Conservation (phyloP, 169 alveolate genomes). For the Babesia bovis region DNA sequence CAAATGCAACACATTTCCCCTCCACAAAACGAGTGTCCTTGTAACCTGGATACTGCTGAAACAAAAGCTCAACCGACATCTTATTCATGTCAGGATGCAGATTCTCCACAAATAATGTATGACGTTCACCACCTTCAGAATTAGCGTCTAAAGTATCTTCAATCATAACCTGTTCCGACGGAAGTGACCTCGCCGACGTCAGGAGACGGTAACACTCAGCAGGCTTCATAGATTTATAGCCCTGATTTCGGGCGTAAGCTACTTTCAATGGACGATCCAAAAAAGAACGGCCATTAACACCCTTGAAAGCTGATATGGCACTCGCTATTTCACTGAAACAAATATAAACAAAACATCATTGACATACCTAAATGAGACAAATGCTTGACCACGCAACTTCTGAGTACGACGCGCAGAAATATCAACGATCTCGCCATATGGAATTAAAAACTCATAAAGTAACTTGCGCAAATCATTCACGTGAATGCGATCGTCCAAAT, state of each 20-base stretch:
- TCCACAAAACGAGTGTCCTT: conserved; percentile 77
- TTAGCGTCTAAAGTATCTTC: conserved; percentile 7
- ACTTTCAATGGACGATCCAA: conserved; percentile 74
- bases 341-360: not conserved
- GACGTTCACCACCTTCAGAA: conserved; percentile 21
- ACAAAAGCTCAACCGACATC: conserved; percentile 75
- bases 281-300: conserved; percentile 75
- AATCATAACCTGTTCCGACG: not conserved
- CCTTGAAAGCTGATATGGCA: conserved; percentile 81
- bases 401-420: conserved; percentile 71
- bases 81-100: conserved; percentile 79
- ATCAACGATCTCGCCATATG: conserved; percentile 80
- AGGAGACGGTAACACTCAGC: conserved; percentile 70
- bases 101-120: conserved; percentile 81
- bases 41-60: conserved; percentile 84
- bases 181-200: conserved; percentile 15
- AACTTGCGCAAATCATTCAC: conserved; percentile 73
- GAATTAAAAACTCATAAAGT: conserved; percentile 76
- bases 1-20: conserved; percentile 82
- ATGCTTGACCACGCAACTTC: conserved; percentile 82
- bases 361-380: conserved; percentile 75
- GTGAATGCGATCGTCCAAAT: conserved; percentile 78
- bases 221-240: conserved; percentile 67
- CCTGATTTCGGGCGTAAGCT: conserved; percentile 77
- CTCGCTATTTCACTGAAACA: conserved; percentile 70